Percentiles rank a stretch among this genome's conserved stretches.
These are phyloP conservation scores for Metschnikowia orientalis DNA, from an alignment of 805 yeast genomes.

Conservation along the genomic window DNA sequence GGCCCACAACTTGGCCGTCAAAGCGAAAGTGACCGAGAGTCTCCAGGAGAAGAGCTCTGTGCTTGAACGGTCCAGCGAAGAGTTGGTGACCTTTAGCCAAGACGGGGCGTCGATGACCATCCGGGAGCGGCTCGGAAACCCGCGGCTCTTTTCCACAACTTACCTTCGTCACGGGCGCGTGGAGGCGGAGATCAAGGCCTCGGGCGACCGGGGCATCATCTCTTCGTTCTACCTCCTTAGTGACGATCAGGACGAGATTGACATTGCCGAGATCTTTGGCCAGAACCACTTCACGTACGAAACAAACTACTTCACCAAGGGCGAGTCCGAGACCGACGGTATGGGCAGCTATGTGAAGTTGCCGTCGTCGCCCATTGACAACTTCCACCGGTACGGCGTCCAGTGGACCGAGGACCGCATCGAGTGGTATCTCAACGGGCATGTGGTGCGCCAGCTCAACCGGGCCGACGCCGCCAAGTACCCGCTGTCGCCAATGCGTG, in stretches of 20 bases:
- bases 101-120: slow-evolving; percentile 11
- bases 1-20: slow-evolving; percentile 25
- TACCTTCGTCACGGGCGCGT: slow-evolving; percentile 35
- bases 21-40: slow-evolving; percentile 7
- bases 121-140: slow-evolving; percentile 25
- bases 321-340: slow-evolving; percentile 32
- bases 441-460: slow-evolving; percentile 23
- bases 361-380: slow-evolving; percentile 21
- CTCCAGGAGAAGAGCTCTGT: too few relatives aligned
- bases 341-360: slow-evolving; percentile 32
- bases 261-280: slow-evolving; percentile 38
- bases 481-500: slow-evolving; percentile 35
- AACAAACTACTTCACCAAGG: slow-evolving; percentile 38
- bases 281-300: slow-evolving; percentile 29
- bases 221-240: slow-evolving; percentile 39
- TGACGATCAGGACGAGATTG: slow-evolving; percentile 41
- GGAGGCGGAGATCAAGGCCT: slow-evolving; percentile 32
- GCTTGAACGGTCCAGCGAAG: slow-evolving; percentile 14
- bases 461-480: slow-evolving; percentile 17
- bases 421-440: slow-evolving; percentile 29
- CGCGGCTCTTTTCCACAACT: slow-evolving; percentile 27
- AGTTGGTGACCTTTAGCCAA: slow-evolving; percentile 3
- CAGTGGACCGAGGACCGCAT: slow-evolving; percentile 35
- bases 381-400: slow-evolving; percentile 28
- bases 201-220: slow-evolving; percentile 34